Conservation (phyloP, 306 rosid species). For the Canavalia gladiata region DNA sequence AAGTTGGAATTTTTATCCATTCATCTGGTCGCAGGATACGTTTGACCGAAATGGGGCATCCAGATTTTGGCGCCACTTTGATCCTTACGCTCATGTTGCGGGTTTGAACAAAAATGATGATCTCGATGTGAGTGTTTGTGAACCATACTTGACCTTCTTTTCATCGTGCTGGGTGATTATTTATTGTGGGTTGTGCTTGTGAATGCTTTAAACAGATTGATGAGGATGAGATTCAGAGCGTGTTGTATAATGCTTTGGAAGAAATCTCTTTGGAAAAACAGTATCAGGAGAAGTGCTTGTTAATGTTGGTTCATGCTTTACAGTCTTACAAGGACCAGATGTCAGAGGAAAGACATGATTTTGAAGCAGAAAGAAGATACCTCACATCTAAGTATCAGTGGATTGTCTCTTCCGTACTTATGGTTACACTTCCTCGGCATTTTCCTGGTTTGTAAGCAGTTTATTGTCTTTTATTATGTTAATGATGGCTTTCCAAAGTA, state of each 20-base stretch:
- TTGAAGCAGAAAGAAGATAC: conserved; percentile 58
- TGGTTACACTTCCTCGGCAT: conserved; percentile 85
- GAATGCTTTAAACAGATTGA: conserved; percentile 53
- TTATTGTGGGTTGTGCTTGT: not conserved
- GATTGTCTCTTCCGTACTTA: conserved; percentile 80
- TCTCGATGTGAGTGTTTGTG: conserved; percentile 54
- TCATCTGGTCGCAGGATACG: conserved; percentile 59
- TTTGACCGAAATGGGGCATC: conserved; percentile 81
- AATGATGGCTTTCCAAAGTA: conserved; percentile 6
- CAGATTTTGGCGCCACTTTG: conserved; percentile 87
- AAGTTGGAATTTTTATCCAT: not conserved
- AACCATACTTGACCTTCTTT: not conserved
- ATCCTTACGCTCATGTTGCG: conserved; percentile 55
- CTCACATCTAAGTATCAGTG: conserved; percentile 78
- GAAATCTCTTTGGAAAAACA: conserved; percentile 81
- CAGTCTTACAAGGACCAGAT: conserved; percentile 67
- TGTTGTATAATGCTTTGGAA: conserved; percentile 77
- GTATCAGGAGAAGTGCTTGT: conserved; percentile 84
- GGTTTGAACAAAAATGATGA: conserved; percentile 51
- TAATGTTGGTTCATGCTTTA: conserved; percentile 74
- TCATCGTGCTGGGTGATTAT: not conserved
- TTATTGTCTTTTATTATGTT: conserved; percentile 27
- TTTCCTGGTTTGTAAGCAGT: conserved; percentile 72
- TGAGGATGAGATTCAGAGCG: conserved; percentile 73
- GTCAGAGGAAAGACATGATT: conserved; percentile 57